Percentiles rank a stretch among this genome's conserved stretches.
Conservation (phyloP, 495 filamentous ascomycete species). For the Trichoderma reesei region DNA sequence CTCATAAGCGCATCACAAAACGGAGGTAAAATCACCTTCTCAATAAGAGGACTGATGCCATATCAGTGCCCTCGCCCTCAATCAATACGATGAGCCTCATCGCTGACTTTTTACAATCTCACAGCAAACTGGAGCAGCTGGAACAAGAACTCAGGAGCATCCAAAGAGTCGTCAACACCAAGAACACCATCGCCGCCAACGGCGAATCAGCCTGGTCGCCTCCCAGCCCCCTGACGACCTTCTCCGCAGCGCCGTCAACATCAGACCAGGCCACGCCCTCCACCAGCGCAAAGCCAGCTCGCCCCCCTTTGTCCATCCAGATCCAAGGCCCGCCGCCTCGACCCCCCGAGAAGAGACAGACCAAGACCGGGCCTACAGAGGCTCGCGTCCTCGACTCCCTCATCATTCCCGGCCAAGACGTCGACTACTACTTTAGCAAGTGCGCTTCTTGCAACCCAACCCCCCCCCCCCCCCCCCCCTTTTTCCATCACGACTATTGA, state of each 20-base stretch:
- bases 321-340: conserved; percentile 11
- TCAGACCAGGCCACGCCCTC: neutral
- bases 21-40: conserved; percentile 32
- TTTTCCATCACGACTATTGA: neutral
- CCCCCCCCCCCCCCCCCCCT: neutral
- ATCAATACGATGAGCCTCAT: neutral
- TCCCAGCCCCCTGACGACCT: neutral
- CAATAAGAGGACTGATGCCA: too few relatives aligned
- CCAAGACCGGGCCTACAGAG: conserved; percentile 18
- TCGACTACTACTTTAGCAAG: conserved; percentile 38
- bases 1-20: conserved; percentile 34
- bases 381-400: conserved; percentile 33
- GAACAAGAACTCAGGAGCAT: conserved; percentile 36
- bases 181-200: neutral
- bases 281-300: neutral
- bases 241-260: neutral
- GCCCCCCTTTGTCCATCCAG: neutral
- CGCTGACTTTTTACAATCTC: conserved; percentile 9
- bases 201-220: neutral
- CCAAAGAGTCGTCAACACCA: conserved; percentile 29
- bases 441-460: too few relatives aligned
- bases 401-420: conserved; percentile 36
- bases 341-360: conserved; percentile 8
- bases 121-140: conserved; percentile 36
- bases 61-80: too few relatives aligned